Evolutionary conservation across 495 filamentous ascomycete species (phyloP), one percentile per base, ranked within the genome.

Genomic region (Mycothermus thermophilus): DNA sequence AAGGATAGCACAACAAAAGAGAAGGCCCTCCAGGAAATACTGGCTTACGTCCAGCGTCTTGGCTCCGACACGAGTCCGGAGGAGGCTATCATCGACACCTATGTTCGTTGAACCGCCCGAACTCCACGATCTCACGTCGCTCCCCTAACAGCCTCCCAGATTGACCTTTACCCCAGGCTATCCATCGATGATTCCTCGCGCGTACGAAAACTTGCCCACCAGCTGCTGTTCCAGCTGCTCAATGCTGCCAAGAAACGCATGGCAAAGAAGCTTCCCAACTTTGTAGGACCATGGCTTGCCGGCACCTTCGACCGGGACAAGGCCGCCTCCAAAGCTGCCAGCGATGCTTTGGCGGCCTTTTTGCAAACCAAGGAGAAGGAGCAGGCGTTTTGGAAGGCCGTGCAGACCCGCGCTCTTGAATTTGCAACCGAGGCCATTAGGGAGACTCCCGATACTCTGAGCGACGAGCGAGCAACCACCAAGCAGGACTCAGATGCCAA

Each of bases 1-100:
- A 93, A 85, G 56, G 87, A 94, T 61, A 78, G 78, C 38, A 88
- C 74, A 10, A 99, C 92, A 18, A 88, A 92, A 46, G 67, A 78
- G n/a, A 94, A 92, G 52, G 90, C 85, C 0, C 53, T 99, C 32
- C 88, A 96, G 35, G 88, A 94, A 27, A 53, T 99, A 21, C 70
- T 78, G 29, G 51, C 69, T 25, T 71, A 79, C 47, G 60, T 84
- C n/a, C 47, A 62, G 28, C 42, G 37, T 37, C 64, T 43, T 53
- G 58, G 34, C 37, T 65, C 64, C 34, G 59, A 58, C 11, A 52
- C 59, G 2, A 77, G 71, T 6, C 54, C 78, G 10, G 83, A 93
- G 49, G 83, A 92, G 34, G 62, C 74, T 1, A 61, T 94, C 3
- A 56, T 95, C 33, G 77, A 83, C 35, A 80, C 80, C 44, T 97